Evolutionary conservation across 768 basidiomycete genomes (phyloP).

Genomic region (Trametes cinnabarina): DNA sequence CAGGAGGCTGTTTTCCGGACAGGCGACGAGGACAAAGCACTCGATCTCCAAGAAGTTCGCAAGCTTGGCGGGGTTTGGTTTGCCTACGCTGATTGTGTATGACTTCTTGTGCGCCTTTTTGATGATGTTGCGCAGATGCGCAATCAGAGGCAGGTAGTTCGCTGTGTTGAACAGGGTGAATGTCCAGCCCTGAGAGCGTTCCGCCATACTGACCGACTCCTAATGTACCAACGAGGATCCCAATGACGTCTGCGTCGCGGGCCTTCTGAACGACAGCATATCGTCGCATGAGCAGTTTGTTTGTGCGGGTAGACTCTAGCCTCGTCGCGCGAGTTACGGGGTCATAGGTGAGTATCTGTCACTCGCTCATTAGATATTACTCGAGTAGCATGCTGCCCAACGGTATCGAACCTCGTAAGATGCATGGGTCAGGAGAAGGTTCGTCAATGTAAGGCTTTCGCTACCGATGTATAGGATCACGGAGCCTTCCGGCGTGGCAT

Average conservation of each 20-base stretch:
- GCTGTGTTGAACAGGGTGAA: no score
- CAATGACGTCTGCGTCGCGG: constrained; percentile 89
- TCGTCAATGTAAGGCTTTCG: constrained; percentile 78
- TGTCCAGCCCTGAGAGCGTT: no score
- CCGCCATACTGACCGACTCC: constrained; percentile 72
- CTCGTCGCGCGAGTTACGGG: constrained; percentile 47
- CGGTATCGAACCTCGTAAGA: constrained; percentile 48
- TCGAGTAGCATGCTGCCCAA: neutral
- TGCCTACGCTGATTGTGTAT: constrained; percentile 94
- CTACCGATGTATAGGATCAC: constrained; percentile 66
- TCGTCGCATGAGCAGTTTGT: constrained; percentile 84
- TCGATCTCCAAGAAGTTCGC: constrained; percentile 97
- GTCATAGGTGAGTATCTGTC: constrained; percentile 75
- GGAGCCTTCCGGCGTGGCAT: constrained; percentile 28
- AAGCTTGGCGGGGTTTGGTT: constrained; percentile 90
- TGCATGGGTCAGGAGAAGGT: constrained; percentile 82
- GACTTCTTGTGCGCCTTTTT: constrained; percentile 74
- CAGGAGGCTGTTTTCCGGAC: constrained; percentile 85
- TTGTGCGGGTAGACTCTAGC: constrained; percentile 67
- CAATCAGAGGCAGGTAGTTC: constrained; percentile 82
- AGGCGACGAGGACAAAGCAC: constrained; percentile 93
- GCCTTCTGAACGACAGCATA: constrained; percentile 87
- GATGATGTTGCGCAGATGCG: constrained; percentile 72
- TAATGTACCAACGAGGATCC: constrained; percentile 91
- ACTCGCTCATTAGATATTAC: no score